Evolutionary conservation across 176 grass and related monocot genomes (phyloP).

Genomic region (Eleusine coracana): DNA sequence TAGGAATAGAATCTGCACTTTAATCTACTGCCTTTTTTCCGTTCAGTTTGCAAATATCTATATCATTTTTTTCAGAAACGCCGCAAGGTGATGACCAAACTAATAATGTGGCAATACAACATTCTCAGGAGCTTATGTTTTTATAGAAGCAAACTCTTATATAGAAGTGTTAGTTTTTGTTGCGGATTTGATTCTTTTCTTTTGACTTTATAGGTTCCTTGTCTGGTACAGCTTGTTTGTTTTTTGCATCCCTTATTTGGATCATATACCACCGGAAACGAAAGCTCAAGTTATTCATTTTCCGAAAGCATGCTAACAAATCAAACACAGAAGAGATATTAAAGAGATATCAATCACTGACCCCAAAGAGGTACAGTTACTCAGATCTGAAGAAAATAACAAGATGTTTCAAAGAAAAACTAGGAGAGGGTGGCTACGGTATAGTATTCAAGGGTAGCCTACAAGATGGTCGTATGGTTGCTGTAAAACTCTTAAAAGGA

Average conservation of each 20-base stretch:
- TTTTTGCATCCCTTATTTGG: slow-evolving; percentile 36
- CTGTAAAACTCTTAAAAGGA: slow-evolving; percentile 53
- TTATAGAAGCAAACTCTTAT: neutral
- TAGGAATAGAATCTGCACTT: neutral
- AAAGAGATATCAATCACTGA: slow-evolving; percentile 36
- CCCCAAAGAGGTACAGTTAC: slow-evolving; percentile 53
- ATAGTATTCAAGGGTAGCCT: slow-evolving; percentile 52
- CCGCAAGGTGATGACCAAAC: neutral
- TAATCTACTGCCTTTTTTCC: neutral
- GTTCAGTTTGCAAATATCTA: neutral
- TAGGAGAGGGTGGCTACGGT: slow-evolving; percentile 67
- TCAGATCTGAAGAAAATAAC: slow-evolving; percentile 62
- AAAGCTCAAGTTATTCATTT: neutral
- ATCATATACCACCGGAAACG: neutral
- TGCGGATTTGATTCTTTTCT: neutral
- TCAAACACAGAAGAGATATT: slow-evolving; percentile 48
- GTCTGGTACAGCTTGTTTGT: slow-evolving; percentile 6
- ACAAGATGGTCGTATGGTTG: slow-evolving; percentile 44
- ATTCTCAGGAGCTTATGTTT: neutral
- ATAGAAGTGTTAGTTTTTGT: neutral
- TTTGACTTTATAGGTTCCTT: neutral
- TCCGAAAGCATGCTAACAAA: neutral
- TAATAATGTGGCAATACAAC: neutral
- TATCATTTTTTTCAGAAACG: neutral
- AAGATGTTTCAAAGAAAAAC: slow-evolving; percentile 43